Evolutionary conservation across 164 flowering plant genomes (phyloP), one percentile per base, ranked within the genome.

Genomic region (Piper betle): DNA sequence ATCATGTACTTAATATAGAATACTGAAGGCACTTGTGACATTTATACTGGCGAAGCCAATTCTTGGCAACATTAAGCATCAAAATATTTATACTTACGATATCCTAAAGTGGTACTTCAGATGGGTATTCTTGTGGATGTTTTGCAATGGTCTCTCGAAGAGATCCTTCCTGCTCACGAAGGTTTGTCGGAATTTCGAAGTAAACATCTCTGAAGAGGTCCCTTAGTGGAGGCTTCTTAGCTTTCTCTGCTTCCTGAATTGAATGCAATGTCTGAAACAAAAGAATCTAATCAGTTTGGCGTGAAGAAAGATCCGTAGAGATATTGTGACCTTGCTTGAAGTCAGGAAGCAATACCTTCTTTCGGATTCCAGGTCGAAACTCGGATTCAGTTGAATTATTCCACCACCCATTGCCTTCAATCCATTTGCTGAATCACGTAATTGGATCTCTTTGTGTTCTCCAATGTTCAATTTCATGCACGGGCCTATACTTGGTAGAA

Each of bases 331-430:
- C 33, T 25, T 46, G 50, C 12, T 46, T 8, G 50, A 46, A 46
- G 50, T 42, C 46, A 37, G 10, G 20, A 20, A 52, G 2, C 48
- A 10, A 64, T 72, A 88, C 97, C 95, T 86, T 69, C 72, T 81
- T 79, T 66, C 87, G 78, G 17, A 75, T 69, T 39, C 60, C 77
- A 68, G 62, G 76, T 62, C 90, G 78, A 43, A 84, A 78, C 63
- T 77, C 76, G 56, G 78, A 66, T 73, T 92, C 98, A 8, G 74
- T 75, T 18, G 73, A 72, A 39, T 69, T 73, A 40, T 60, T 82
- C 99, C 99, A 90, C 96, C 94, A 90, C 39, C 83, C 84, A 40
- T 84, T 86, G 42, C 76, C 64, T 73, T 79, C 82, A 37, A 90
- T 72, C 97, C 99, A 93, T 71, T 80, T 87, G 62, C 89, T 72